Conservation (phyloP, 176 grass and related monocot genomes). For the Eleusine indica region DNA sequence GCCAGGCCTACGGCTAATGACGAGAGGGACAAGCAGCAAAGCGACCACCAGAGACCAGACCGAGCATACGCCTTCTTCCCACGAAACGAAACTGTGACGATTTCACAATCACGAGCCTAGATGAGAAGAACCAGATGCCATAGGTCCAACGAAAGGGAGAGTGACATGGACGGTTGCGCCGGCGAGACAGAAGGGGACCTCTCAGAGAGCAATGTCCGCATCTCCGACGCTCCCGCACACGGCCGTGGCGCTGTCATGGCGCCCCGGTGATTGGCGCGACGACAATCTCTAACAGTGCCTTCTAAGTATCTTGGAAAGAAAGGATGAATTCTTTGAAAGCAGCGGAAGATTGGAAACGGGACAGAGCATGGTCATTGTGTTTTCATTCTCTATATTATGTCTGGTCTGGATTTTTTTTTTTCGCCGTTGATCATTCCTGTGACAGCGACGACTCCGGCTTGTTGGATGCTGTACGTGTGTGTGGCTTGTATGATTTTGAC, state of each 20-base stretch:
- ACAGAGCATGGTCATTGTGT: neutral
- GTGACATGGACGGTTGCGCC: neutral
- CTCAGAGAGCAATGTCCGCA: neutral
- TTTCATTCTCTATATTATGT: neutral
- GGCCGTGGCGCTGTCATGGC: too few species aligned
- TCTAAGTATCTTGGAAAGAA: neutral
- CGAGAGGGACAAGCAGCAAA: too few species aligned
- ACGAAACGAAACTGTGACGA: too few species aligned
- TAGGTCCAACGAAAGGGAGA: neutral
- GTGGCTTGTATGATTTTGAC: too few species aligned
- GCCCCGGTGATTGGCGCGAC: too few species aligned
- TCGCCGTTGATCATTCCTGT: neutral
- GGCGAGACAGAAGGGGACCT: neutral
- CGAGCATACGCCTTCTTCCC: neutral
- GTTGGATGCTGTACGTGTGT: neutral
- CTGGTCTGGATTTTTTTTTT: neutral
- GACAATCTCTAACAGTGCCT: too few species aligned
- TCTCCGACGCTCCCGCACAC: too few species aligned
- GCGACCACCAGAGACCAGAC: too few species aligned
- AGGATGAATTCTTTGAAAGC: neutral
- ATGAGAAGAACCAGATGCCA: conserved; percentile 5
- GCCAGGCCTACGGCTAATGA: neutral
- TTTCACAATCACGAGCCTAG: neutral
- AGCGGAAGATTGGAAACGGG: neutral
- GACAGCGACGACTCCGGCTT: neutral